Evolutionary conservation across 805 yeast genomes (phyloP).

Genomic region (Yamadazyma akitaensis): DNA sequence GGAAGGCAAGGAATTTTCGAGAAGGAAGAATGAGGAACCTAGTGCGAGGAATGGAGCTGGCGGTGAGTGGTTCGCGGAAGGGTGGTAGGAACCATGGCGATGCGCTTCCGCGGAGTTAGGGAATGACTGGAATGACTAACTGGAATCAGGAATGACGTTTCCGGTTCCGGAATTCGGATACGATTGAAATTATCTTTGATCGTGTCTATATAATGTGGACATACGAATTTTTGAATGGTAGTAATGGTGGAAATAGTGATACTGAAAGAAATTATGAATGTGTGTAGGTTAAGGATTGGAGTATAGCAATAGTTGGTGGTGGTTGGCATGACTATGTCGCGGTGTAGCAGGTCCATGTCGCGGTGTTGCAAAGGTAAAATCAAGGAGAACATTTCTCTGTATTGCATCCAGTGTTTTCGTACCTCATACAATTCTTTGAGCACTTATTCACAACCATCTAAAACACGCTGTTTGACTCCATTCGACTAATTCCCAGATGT

Average conservation of each 20-base stretch:
- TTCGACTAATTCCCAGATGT: neutral
- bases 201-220: no score
- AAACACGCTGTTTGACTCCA: neutral
- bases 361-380: neutral
- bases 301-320: no score
- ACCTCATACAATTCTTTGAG: neutral
- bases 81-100: no score
- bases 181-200: no score
- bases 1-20: slow-evolving; percentile 15
- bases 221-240: no score
- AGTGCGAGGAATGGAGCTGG: neutral
- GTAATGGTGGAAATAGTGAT: no score
- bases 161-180: neutral
- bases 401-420: neutral
- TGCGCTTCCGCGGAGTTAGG: neutral
- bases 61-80: no score
- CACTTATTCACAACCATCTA: no score
- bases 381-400: no score
- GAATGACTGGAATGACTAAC: neutral
- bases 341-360: neutral
- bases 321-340: neutral
- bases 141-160: neutral
- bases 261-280: no score
- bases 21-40: slow-evolving; percentile 1
- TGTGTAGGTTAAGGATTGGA: no score